phyloP scores from a whole-genome alignment of 225 moss, liverwort and hornwort genomes.

The Pseudisothecium myosuroides region DNA sequence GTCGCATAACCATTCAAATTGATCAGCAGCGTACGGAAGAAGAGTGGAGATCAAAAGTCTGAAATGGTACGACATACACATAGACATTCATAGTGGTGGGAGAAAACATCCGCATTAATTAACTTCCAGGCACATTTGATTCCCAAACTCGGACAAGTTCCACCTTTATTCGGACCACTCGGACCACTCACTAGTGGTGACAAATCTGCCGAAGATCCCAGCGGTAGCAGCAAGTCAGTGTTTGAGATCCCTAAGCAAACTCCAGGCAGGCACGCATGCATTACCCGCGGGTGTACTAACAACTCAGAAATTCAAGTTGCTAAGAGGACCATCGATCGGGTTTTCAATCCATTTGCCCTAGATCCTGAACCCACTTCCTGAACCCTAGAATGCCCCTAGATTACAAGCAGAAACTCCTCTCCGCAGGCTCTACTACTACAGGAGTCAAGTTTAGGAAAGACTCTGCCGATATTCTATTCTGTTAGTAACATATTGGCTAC shows the following conservation, averaged over 20 bases:
- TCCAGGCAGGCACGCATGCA: not conserved
- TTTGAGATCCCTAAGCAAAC: not conserved
- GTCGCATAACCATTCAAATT: not conserved
- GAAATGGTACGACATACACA: not conserved
- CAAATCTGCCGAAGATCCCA: not conserved
- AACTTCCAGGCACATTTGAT: not conserved
- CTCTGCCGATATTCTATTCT: conserved; percentile 44
- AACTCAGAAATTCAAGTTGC: not conserved
- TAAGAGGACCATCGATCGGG: not conserved
- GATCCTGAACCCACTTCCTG: not conserved
- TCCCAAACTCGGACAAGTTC: not conserved
- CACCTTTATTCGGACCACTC: not conserved
- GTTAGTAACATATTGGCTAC: conserved; percentile 19
- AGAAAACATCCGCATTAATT: not conserved
- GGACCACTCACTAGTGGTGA: not conserved
- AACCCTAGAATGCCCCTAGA: not conserved
- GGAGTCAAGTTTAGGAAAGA: conserved; percentile 39
- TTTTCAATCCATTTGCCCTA: not conserved
- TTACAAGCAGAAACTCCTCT: conserved; percentile 30
- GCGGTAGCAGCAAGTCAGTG: not conserved
- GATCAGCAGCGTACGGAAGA: not conserved
- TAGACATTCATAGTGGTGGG: not conserved
- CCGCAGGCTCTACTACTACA: conserved; percentile 26
- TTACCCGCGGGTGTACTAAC: not conserved
- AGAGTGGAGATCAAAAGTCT: not conserved